Evolutionary conservation across 2,329 filamentous ascomycete species (phyloP).

Genomic region (Immersiporthe knoxdaviesiana): DNA sequence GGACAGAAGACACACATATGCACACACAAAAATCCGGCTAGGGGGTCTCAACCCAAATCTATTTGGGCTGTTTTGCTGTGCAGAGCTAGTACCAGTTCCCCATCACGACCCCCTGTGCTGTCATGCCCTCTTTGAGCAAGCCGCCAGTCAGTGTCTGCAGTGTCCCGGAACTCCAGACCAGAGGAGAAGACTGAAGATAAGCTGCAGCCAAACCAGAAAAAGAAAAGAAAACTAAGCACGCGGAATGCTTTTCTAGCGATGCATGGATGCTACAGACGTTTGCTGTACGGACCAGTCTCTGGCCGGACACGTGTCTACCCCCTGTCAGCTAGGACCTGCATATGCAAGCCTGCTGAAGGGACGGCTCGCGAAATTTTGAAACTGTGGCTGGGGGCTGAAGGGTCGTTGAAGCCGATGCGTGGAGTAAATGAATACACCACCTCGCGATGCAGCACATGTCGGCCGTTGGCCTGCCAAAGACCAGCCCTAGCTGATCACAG

Average conservation of each 20-base stretch:
- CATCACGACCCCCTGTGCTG: neutral
- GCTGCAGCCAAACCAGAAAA: neutral
- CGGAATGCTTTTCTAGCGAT: neutral
- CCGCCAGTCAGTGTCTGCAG: neutral
- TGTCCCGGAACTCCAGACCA: neutral
- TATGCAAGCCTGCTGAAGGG: slow-evolving; percentile 19
- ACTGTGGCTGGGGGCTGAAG: slow-evolving; percentile 10
- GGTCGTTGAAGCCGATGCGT: slow-evolving; percentile 8
- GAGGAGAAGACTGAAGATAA: neutral
- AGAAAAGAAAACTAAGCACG: neutral
- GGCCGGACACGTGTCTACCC: slow-evolving; percentile 3
- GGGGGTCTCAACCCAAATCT: neutral
- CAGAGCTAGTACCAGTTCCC: neutral
- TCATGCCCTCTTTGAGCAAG: neutral
- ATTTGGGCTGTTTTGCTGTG: neutral
- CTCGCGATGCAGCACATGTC: slow-evolving; percentile 19
- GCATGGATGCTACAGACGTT: neutral
- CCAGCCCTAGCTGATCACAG: slow-evolving; percentile 12
- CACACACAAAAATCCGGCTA: neutral
- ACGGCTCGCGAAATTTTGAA: slow-evolving; percentile 25
- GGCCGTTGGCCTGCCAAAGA: slow-evolving; percentile 19
- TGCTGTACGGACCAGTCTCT: slow-evolving; percentile 18
- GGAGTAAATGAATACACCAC: slow-evolving; percentile 4
- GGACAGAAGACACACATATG: neutral
- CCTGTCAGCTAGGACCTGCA: slow-evolving; percentile 21